phyloP scores from a whole-genome alignment of 2,329 filamentous ascomycete genomes.

The Plenodomus tracheiphilus region DNA sequence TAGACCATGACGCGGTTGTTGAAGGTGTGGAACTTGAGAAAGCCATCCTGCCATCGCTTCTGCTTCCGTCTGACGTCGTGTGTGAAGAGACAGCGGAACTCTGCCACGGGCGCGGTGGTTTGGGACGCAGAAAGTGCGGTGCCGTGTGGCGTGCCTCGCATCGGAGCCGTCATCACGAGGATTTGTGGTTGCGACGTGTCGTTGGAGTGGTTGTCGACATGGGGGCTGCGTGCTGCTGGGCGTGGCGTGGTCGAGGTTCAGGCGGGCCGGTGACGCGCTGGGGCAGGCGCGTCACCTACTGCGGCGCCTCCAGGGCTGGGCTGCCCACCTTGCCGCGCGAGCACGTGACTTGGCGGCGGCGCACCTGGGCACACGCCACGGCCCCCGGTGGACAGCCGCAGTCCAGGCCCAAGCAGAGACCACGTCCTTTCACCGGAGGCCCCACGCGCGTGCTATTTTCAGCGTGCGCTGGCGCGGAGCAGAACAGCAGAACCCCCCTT shows the following conservation, averaged over 20 bases:
- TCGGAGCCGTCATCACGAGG: constrained; percentile 32
- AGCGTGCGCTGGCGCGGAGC: too few species aligned
- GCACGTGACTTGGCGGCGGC: constrained; percentile 12
- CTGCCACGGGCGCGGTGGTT: constrained; percentile 74
- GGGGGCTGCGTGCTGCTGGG: constrained; percentile 1
- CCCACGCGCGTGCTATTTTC: too few species aligned
- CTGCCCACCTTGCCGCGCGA: constrained; percentile 8
- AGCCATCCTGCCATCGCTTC: constrained; percentile 93
- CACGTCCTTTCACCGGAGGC: too few species aligned
- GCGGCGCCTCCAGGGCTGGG: too few species aligned
- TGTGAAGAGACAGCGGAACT: constrained; percentile 85
- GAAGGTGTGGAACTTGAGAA: constrained; percentile 84
- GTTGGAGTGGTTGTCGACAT: constrained; percentile 2
- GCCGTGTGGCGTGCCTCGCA: constrained; percentile 19
- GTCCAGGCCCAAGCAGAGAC: too few species aligned
- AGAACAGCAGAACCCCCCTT: too few species aligned
- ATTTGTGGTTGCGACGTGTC: constrained; percentile 12
- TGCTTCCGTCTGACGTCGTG: constrained; percentile 83
- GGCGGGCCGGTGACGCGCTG: constrained; percentile 14
- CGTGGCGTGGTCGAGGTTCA: constrained; percentile 1
- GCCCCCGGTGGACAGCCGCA: not conserved
- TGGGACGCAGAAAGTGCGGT: constrained; percentile 48
- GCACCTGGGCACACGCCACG: not conserved
- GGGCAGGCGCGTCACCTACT: constrained; percentile 5
- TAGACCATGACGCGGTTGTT: constrained; percentile 92